Conservation (phyloP, 306 rosid species). For the Cercis canadensis region DNA sequence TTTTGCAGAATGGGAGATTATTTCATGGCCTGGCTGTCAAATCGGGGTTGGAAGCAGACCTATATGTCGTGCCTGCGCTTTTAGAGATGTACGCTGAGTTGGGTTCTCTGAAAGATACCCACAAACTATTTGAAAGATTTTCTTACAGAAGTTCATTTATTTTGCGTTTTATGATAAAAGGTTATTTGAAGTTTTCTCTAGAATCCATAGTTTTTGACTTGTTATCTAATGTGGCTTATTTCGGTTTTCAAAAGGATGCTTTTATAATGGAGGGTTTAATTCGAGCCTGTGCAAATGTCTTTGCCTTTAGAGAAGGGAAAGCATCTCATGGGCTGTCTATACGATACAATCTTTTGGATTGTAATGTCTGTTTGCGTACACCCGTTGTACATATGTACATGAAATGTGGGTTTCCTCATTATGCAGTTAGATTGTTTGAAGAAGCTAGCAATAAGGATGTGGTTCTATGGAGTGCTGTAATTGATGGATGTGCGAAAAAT, state of each 20-base stretch:
- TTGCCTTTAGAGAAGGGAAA: slow-evolving; percentile 33
- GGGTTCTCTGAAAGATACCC: slow-evolving; percentile 29
- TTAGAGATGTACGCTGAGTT: slow-evolving; percentile 13
- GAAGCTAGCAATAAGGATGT: slow-evolving; percentile 31
- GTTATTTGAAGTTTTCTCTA: slow-evolving; percentile 28
- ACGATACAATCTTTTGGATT: slow-evolving; percentile 26
- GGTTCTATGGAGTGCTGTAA: slow-evolving; percentile 23
- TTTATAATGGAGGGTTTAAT: slow-evolving; percentile 29
- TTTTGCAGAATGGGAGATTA: slow-evolving; percentile 29
- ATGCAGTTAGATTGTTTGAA: slow-evolving; percentile 32
- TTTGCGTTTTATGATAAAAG: slow-evolving; percentile 37
- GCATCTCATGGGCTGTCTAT: slow-evolving; percentile 30
- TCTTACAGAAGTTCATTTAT: slow-evolving; percentile 26
- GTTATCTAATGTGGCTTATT: slow-evolving; percentile 1
- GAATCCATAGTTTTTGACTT: slow-evolving; percentile 28
- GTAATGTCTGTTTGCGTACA: slow-evolving; percentile 29
- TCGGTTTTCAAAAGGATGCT: slow-evolving; percentile 22
- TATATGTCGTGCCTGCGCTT: slow-evolving; percentile 16
- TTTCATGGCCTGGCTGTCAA: slow-evolving; percentile 30
- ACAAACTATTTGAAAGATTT: slow-evolving; percentile 28
- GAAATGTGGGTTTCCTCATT: slow-evolving; percentile 33
- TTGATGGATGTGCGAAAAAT: slow-evolving; percentile 23
- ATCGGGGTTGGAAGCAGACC: slow-evolving; percentile 36
- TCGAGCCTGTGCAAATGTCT: slow-evolving; percentile 20
- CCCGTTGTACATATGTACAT: slow-evolving; percentile 23